phyloP scores from a whole-genome alignment of 805 yeast genomes.

The Yamadazyma sp. region DNA sequence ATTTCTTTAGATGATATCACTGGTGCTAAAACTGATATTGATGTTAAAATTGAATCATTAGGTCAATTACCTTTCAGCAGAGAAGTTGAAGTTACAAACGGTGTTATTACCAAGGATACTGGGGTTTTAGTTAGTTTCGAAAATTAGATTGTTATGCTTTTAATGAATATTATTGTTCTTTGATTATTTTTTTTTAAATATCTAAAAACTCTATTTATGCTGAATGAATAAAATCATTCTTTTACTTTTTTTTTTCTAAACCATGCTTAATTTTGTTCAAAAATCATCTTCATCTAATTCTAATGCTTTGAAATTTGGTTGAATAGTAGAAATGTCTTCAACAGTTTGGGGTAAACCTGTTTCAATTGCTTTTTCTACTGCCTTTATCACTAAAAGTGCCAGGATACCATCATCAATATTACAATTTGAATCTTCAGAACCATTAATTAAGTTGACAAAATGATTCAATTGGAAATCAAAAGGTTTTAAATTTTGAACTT shows the following conservation, averaged over 20 bases:
- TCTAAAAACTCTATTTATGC: too few relatives aligned
- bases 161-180: too few relatives aligned
- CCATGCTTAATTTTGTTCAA: too few relatives aligned
- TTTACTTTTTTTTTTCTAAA: too few relatives aligned
- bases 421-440: slow-evolving; percentile 25
- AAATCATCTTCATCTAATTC: slow-evolving; percentile 5
- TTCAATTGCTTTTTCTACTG: slow-evolving; percentile 30
- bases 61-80: slow-evolving; percentile 45
- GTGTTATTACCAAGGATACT: slow-evolving; percentile 14
- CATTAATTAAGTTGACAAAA: slow-evolving; percentile 32
- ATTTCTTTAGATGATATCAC: slow-evolving; percentile 9
- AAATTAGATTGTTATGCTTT: too few relatives aligned
- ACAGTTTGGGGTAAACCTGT: slow-evolving; percentile 33
- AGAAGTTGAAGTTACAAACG: slow-evolving; percentile 15
- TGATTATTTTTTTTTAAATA: too few relatives aligned
- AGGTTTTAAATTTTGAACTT: slow-evolving; percentile 19
- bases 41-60: slow-evolving; percentile 27
- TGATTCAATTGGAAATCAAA: slow-evolving; percentile 40
- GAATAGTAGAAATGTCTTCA: slow-evolving; percentile 20
- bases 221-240: too few relatives aligned
- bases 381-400: slow-evolving; percentile 35
- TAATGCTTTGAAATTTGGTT: slow-evolving; percentile 17
- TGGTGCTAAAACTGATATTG: slow-evolving; percentile 13
- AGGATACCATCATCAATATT: slow-evolving; percentile 36
- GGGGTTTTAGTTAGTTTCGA: neutral